Evolutionary conservation across 2,329 filamentous ascomycete genomes (phyloP).

Genomic region (Botrytis porri): DNA sequence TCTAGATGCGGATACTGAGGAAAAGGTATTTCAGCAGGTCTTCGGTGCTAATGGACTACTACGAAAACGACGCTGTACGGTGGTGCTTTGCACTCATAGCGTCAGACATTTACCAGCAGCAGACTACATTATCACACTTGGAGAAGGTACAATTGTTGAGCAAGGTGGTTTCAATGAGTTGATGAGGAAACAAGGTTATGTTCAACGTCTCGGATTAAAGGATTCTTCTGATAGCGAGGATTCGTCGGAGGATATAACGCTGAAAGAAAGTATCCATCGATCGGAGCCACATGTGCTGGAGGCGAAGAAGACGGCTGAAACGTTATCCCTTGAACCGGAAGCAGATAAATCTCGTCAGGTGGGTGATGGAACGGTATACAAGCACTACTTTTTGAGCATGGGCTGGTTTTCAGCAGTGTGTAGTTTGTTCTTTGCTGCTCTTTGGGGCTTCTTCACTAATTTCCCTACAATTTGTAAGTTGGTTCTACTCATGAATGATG

Average conservation of each 20-base stretch:
- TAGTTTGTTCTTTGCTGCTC: slow-evolving; percentile 23
- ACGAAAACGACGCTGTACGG: slow-evolving; percentile 33
- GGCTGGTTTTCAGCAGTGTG: slow-evolving; percentile 24
- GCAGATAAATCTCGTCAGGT: slow-evolving; percentile 29
- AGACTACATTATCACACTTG: slow-evolving; percentile 44
- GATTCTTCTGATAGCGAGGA: slow-evolving; percentile 28
- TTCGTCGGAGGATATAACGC: slow-evolving; percentile 8
- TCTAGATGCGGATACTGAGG: slow-evolving; percentile 29
- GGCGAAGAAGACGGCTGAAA: background rate
- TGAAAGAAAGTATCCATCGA: background rate
- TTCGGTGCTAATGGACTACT: slow-evolving; percentile 24
- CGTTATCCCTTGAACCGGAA: slow-evolving; percentile 30
- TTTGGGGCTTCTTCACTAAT: slow-evolving; percentile 33
- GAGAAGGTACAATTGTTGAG: slow-evolving; percentile 31
- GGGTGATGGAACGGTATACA: slow-evolving; percentile 29
- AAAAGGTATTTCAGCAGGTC: slow-evolving; percentile 23
- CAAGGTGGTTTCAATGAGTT: slow-evolving; percentile 38
- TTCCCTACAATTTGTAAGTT: slow-evolving; percentile 34
- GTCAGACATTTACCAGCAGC: slow-evolving; percentile 39
- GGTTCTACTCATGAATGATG: background rate
- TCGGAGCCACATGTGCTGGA: background rate
- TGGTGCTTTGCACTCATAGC: slow-evolving; percentile 38
- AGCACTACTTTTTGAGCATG: slow-evolving; percentile 26
- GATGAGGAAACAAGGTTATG: background rate
- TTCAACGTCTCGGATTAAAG: background rate